Percentiles rank a stretch among this genome's conserved stretches.
Evolutionary conservation across 805 yeast species (phyloP).

Genomic region (Scheffersomyces stipitis): DNA sequence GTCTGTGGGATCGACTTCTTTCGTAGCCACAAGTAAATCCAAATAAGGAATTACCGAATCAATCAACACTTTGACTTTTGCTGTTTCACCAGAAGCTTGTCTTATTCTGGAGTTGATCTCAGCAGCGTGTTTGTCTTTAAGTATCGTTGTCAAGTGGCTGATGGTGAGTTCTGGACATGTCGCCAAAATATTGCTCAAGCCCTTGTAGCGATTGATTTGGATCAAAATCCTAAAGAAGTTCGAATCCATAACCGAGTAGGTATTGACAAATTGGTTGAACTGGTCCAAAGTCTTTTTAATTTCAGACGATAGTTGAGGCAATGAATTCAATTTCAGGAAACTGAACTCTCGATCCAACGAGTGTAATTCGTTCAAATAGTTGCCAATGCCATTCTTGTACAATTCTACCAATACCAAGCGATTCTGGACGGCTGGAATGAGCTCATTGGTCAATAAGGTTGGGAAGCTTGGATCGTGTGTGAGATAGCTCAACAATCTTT

Average conservation of each 20-base stretch:
- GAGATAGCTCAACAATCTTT: constrained; percentile 14
- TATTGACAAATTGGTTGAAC: constrained; percentile 13
- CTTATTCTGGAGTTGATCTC: constrained; percentile 6
- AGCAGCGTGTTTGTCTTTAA: constrained; percentile 8
- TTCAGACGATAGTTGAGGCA: constrained; percentile 15
- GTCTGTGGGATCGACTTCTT: not conserved
- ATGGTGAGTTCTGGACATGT: constrained; percentile 8
- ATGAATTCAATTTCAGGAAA: constrained; percentile 12
- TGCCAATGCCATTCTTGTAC: constrained; percentile 16
- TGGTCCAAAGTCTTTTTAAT: constrained; percentile 17
- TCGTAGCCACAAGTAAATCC: not conserved
- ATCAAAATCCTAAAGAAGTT: constrained; percentile 19
- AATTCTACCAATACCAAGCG: constrained; percentile 9
- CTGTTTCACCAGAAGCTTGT: constrained; percentile 5
- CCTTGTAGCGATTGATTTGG: constrained; percentile 24
- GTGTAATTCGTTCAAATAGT: constrained; percentile 18
- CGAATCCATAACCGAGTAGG: constrained; percentile 1
- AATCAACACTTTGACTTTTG: constrained; percentile 1
- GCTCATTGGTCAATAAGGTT: constrained; percentile 14
- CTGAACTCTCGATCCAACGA: constrained; percentile 21
- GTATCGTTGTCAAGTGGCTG: constrained; percentile 8
- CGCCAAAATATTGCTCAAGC: constrained; percentile 18
- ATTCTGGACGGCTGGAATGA: constrained; percentile 13
- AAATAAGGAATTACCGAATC: not conserved
- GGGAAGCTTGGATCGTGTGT: constrained; percentile 17